Percentiles rank a stretch among this genome's conserved stretches.
Conservation (phyloP, 139 green algal genomes). For the Auxenochlorella pyrenoidosa region DNA sequence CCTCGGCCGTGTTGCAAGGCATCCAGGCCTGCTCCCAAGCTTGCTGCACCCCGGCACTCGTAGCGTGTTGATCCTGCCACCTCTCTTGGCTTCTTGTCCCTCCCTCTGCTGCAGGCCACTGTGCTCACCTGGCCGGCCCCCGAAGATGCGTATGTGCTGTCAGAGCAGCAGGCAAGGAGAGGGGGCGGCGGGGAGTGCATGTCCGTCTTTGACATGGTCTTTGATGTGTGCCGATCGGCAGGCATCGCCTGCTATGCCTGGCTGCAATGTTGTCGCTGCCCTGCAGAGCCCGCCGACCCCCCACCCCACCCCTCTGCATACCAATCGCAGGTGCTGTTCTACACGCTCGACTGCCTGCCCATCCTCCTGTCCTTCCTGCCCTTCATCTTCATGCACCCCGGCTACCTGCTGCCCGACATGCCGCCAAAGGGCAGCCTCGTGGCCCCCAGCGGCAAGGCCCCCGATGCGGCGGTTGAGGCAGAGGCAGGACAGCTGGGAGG, state of each 20-base stretch:
- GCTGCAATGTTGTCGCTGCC: not conserved
- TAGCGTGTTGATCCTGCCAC: not conserved
- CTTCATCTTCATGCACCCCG: conserved; percentile 27
- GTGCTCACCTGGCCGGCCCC: conserved; percentile 18
- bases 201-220: too few relatives aligned
- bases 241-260: not conserved
- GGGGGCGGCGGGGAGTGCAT: too few relatives aligned
- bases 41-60: not conserved
- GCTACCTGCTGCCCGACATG: conserved; percentile 24
- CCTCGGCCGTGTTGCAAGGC: not conserved
- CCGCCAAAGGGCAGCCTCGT: too few relatives aligned
- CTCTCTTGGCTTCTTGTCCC: not conserved
- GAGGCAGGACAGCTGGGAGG: not conserved
- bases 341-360: conserved; percentile 3
- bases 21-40: not conserved
- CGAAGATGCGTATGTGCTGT: not conserved
- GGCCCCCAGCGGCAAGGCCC: not conserved
- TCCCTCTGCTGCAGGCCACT: not conserved
- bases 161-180: conserved; percentile 3
- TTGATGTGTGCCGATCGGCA: too few relatives aligned
- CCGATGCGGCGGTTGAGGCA: not conserved
- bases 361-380: not conserved
- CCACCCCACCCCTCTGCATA: not conserved
- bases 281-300: not conserved
- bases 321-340: conserved; percentile 9